phyloP scores from a whole-genome alignment of 1,284 basidiomycete genomes.

The Macrocystidia cucumis region DNA sequence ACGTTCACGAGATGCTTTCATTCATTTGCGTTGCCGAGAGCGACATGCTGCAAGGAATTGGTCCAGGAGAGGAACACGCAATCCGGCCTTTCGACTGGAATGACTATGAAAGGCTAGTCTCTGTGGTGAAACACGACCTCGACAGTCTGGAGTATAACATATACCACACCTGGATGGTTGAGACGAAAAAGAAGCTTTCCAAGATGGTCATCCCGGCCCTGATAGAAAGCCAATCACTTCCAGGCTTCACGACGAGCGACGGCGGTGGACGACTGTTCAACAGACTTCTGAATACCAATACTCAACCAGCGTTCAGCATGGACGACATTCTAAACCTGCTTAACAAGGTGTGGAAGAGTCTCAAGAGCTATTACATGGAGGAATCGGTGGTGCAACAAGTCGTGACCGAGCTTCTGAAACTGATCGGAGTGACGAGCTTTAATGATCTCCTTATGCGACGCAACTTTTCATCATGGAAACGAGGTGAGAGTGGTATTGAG shows the following conservation, averaged over 20 bases:
- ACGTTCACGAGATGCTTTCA: slow-evolving; percentile 99
- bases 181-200: slow-evolving; percentile 92
- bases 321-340: slow-evolving; percentile 96
- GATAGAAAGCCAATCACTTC: slow-evolving; percentile 96
- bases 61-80: slow-evolving; percentile 89
- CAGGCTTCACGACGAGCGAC: slow-evolving; percentile 96
- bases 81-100: slow-evolving; percentile 95
- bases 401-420: slow-evolving; percentile 91
- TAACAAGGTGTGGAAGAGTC: slow-evolving; percentile 97
- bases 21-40: slow-evolving; percentile 98
- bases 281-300: slow-evolving; percentile 81
- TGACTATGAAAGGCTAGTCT: slow-evolving; percentile 94
- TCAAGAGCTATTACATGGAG: slow-evolving; percentile 99
- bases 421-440: slow-evolving; percentile 97
- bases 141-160: slow-evolving; percentile 99
- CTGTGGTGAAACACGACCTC: slow-evolving; percentile 97
- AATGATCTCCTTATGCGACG: slow-evolving; percentile 98
- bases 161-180: slow-evolving; percentile 99
- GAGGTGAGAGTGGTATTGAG: slow-evolving; percentile 51
- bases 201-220: slow-evolving; percentile 99
- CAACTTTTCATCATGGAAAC: slow-evolving; percentile 99
- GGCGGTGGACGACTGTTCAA: slow-evolving; percentile 92
- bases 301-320: slow-evolving; percentile 92
- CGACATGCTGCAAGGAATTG: slow-evolving; percentile 97
- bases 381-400: slow-evolving; percentile 97